A percentile compares a stretch with the other conserved stretches of the same genome.
Conservation (phyloP, 306 rosid genomes). For the Urtica urens region DNA sequence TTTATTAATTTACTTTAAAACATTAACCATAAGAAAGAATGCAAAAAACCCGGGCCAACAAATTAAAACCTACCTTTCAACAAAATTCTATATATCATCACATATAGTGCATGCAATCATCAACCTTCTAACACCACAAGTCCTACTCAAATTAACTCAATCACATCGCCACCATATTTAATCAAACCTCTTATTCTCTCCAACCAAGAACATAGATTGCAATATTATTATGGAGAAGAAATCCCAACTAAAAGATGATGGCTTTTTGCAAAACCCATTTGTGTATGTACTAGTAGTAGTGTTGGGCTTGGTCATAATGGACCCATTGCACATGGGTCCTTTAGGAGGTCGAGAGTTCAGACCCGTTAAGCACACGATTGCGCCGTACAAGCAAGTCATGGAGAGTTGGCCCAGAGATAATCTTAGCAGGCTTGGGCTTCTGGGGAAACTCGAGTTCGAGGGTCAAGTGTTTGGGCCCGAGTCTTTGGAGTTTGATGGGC, state of each 20-base stretch:
- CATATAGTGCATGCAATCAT: slow-evolving; percentile 30
- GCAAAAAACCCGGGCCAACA: slow-evolving; percentile 33
- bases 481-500: slow-evolving; percentile 62
- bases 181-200: not conserved
- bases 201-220: not conserved
- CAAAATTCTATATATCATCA: slow-evolving; percentile 26
- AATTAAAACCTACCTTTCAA: slow-evolving; percentile 33
- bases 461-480: slow-evolving; percentile 84
- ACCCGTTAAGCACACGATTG: slow-evolving; percentile 71
- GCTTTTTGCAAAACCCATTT: slow-evolving; percentile 59
- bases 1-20: no score
- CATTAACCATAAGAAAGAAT: slow-evolving; percentile 12
- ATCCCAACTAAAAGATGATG: slow-evolving; percentile 41
- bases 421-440: slow-evolving; percentile 40
- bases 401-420: slow-evolving; percentile 74
- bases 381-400: slow-evolving; percentile 77
- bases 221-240: slow-evolving; percentile 62
- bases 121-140: slow-evolving; percentile 1
- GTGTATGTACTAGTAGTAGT: slow-evolving; percentile 38
- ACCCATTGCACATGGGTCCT: slow-evolving; percentile 81
- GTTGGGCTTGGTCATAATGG: slow-evolving; percentile 58
- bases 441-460: slow-evolving; percentile 50
- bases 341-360: slow-evolving; percentile 45
- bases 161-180: not conserved
- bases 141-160: not conserved